Conservation (phyloP, 192 early-diverging fungal genomes). For the Backusella sp. region DNA sequence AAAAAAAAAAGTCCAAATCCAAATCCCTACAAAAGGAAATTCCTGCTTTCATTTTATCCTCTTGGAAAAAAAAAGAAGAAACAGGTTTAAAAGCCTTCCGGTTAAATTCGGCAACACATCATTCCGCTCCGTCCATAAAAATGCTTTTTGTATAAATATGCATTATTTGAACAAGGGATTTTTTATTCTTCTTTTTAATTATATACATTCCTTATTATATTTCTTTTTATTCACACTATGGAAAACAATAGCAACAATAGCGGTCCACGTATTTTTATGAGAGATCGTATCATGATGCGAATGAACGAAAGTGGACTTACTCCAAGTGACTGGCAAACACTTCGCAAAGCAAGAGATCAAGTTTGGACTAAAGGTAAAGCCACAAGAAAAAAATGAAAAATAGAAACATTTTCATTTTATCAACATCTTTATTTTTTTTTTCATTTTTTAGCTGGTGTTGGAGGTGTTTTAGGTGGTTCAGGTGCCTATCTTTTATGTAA, state of each 20-base stretch:
- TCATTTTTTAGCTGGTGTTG: not conserved
- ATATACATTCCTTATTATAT: not conserved
- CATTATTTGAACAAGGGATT: not conserved
- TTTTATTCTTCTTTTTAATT: not conserved
- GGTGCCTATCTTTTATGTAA: not conserved
- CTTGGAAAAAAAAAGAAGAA: not conserved
- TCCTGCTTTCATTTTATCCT: not conserved
- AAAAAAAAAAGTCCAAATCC: no score
- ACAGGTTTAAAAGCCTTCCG: not conserved
- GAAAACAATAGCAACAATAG: not conserved
- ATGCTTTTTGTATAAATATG: not conserved
- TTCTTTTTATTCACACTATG: not conserved
- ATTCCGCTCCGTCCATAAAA: not conserved
- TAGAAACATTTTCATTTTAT: not conserved
- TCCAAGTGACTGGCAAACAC: not conserved
- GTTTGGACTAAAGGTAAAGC: not conserved
- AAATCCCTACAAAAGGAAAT: not conserved
- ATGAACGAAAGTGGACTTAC: not conserved
- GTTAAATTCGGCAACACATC: not conserved
- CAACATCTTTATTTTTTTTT: not conserved
- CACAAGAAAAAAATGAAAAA: not conserved
- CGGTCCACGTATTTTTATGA: not conserved
- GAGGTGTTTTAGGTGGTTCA: not conserved
- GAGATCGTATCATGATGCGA: not conserved
- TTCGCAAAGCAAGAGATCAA: not conserved